Evolutionary conservation across 2,329 filamentous ascomycete genomes (phyloP).

Genomic region (Alternaria hordeiaustralica): DNA sequence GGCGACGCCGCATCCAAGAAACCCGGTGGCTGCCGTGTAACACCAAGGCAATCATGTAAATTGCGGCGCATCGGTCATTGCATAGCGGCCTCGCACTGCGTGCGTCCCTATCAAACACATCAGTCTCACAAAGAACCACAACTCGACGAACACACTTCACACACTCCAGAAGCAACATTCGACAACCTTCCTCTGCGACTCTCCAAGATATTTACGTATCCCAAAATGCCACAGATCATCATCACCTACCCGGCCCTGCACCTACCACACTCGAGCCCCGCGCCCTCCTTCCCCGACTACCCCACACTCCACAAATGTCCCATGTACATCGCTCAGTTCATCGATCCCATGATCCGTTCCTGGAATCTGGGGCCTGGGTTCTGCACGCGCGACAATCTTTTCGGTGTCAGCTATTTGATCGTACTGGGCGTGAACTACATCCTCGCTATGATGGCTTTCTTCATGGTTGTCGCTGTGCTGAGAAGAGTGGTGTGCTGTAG

Average conservation of each 20-base stretch:
- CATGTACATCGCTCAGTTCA: not conserved
- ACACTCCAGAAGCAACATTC: too few relatives aligned
- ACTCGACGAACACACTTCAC: too few relatives aligned
- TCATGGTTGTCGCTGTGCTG: not conserved
- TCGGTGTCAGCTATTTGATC: not conserved
- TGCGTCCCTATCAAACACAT: not conserved
- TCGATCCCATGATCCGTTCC: not conserved
- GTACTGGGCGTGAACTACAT: not conserved
- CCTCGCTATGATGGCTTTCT: not conserved
- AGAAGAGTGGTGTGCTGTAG: not conserved
- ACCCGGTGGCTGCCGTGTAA: not conserved
- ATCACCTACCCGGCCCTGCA: not conserved
- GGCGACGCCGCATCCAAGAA: not conserved
- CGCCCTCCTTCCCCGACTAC: not conserved
- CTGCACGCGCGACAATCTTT: not conserved
- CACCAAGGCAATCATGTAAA: not conserved
- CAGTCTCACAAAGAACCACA: too few relatives aligned
- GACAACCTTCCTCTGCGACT: too few relatives aligned
- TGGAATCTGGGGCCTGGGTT: not conserved
- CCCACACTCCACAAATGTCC: conserved; percentile 1
- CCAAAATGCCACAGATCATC: not conserved
- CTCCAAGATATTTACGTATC: not conserved
- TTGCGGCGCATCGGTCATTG: not conserved
- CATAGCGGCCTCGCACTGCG: not conserved
- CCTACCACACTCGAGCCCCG: not conserved